Conservation (phyloP, 208 protist species). For the Trypanosoma scelopori region DNA sequence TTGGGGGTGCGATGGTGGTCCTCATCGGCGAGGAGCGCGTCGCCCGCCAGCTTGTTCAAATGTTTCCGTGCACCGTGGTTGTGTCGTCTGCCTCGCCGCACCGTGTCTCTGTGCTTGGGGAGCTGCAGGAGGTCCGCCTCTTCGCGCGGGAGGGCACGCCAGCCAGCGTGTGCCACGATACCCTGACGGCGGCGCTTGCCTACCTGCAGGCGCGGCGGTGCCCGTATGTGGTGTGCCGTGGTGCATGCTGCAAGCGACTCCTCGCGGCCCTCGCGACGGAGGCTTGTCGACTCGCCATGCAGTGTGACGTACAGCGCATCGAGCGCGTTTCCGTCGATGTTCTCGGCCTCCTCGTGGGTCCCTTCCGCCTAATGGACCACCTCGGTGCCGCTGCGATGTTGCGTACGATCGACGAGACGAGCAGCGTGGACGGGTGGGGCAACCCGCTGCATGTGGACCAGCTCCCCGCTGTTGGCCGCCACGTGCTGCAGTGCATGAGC, state of each 20-base stretch:
- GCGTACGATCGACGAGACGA: slow-evolving; percentile 36
- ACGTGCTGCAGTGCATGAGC: slow-evolving; percentile 33
- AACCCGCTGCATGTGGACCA: slow-evolving; percentile 19
- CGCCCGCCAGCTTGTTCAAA: slow-evolving; percentile 27
- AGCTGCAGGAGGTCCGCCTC: slow-evolving; percentile 66
- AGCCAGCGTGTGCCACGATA: slow-evolving; percentile 43
- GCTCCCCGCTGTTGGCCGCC: slow-evolving; percentile 10
- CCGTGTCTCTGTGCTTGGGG: slow-evolving; percentile 19
- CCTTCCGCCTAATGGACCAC: slow-evolving; percentile 53
- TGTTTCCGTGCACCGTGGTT: slow-evolving; percentile 45
- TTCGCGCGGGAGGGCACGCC: slow-evolving; percentile 47
- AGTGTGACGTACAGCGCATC: slow-evolving; percentile 27
- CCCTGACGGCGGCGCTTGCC: slow-evolving; percentile 44
- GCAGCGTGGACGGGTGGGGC: slow-evolving; percentile 2
- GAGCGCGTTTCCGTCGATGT: slow-evolving; percentile 41
- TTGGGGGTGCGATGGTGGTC: slow-evolving; percentile 38
- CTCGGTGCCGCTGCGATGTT: slow-evolving; percentile 36
- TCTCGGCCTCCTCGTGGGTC: slow-evolving; percentile 47
- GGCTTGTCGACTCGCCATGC: slow-evolving; percentile 32
- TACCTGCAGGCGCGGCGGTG: slow-evolving; percentile 43
- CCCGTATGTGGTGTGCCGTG: slow-evolving; percentile 55
- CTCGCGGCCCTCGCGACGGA: slow-evolving; percentile 44
- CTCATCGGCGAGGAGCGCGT: slow-evolving; percentile 49
- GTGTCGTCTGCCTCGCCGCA: slow-evolving; percentile 48
- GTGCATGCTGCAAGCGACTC: slow-evolving; percentile 40